Evolutionary conservation across 345 rosid genomes (phyloP).

Genomic region (Gossypium longicalyx): DNA sequence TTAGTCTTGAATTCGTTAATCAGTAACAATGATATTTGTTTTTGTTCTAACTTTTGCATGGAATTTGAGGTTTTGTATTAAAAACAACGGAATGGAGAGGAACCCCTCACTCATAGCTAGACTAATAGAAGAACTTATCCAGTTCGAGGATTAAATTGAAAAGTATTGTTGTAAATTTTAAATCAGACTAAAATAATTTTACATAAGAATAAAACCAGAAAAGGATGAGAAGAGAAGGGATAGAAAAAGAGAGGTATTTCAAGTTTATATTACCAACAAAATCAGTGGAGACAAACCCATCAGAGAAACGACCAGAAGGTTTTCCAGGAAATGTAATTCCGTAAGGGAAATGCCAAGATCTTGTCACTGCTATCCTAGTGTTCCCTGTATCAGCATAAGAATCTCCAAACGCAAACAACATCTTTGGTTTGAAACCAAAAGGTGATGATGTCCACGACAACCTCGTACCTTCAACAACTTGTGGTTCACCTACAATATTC

Average conservation of each 20-base stretch:
- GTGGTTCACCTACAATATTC: neutral
- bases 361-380: neutral
- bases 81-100: too few relatives aligned
- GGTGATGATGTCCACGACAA: neutral
- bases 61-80: too few relatives aligned
- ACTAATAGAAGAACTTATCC: too few relatives aligned
- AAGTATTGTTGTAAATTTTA: too few relatives aligned
- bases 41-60: too few relatives aligned
- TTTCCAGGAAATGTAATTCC: constrained; percentile 58
- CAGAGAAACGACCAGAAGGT: constrained; percentile 59
- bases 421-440: constrained; percentile 27
- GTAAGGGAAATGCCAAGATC: constrained; percentile 53
- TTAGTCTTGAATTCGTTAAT: too few relatives aligned
- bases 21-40: too few relatives aligned
- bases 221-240: constrained; percentile 15
- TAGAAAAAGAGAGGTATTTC: neutral
- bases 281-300: constrained; percentile 56
- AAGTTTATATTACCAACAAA: constrained; percentile 14
- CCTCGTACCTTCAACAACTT: constrained; percentile 7
- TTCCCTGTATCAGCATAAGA: constrained; percentile 71
- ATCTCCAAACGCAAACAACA: constrained; percentile 65
- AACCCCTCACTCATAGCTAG: too few relatives aligned
- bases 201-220: neutral
- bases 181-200: too few relatives aligned
- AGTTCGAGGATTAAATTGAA: too few relatives aligned